These are phyloP conservation scores for Leccinum subgranulosum DNA, from an alignment of 768 basidiomycete genomes.

Conservation along the genomic window DNA sequence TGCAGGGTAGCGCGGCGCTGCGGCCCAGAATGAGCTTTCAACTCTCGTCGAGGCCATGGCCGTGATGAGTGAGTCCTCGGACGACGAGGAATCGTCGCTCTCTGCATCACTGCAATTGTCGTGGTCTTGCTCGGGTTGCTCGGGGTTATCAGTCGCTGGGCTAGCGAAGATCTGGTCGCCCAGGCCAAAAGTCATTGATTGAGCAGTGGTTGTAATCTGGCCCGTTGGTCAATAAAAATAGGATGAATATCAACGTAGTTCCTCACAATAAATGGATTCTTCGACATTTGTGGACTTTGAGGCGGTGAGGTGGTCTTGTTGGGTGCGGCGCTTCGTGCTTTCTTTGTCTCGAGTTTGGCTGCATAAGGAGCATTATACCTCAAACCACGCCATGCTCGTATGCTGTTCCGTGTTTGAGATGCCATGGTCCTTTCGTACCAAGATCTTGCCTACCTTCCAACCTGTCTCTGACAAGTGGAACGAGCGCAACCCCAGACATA, in stretches of 20 bases:
- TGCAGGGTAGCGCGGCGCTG: slow-evolving; percentile 62
- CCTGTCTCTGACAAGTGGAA: slow-evolving; percentile 66
- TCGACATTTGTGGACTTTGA: slow-evolving; percentile 30
- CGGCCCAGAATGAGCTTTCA: slow-evolving; percentile 61
- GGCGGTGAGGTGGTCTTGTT: slow-evolving; percentile 35
- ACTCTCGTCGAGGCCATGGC: slow-evolving; percentile 57
- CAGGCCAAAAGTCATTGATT: slow-evolving; percentile 46
- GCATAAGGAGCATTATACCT: slow-evolving; percentile 75
- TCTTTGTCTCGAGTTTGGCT: slow-evolving; percentile 60
- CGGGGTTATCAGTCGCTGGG: slow-evolving; percentile 14
- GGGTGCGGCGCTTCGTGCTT: slow-evolving; percentile 37
- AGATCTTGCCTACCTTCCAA: slow-evolving; percentile 64
- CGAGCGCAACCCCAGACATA: slow-evolving; percentile 84
- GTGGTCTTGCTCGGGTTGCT: slow-evolving; percentile 10
- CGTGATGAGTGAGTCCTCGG: slow-evolving; percentile 50
- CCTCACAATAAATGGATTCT: slow-evolving; percentile 73
- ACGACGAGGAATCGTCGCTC: slow-evolving; percentile 34
- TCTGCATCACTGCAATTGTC: slow-evolving; percentile 34
- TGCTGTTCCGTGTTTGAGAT: slow-evolving; percentile 38
- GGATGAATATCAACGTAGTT: neutral
- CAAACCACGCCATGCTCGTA: slow-evolving; percentile 80
- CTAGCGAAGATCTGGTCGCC: slow-evolving; percentile 68
- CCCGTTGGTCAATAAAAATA: neutral
- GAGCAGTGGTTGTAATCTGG: slow-evolving; percentile 28
- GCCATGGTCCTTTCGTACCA: neutral